Base-by-base conservation (phyloP, 106 monocot genomes). In the Acorus gramineus region DNA sequence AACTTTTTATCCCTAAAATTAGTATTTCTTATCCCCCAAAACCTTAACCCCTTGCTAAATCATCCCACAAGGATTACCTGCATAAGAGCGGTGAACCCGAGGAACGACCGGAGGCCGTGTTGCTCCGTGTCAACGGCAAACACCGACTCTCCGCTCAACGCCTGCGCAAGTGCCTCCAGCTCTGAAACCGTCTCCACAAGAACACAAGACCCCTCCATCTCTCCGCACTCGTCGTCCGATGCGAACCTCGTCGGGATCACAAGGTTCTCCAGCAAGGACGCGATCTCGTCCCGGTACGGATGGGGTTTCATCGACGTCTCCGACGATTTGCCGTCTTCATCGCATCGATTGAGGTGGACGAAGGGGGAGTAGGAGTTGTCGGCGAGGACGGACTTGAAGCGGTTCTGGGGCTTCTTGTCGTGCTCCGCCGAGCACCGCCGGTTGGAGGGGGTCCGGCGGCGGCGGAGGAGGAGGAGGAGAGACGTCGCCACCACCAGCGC, bases 91-190 rank as follows among this genome's bases (percentile, higher is more conserved):
- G 95, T 87, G 71, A 82, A 96, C 46, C 95, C 95, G 59, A 87
- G 78, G 63, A 87, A 96, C 44, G 95, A 96, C 3, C 80, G 82
- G n/a, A 87, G 45, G 73, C 84, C 90, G 71, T 96, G 95, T 62
- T 96, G 95, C 64, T 96, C 95, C 7, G 90, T 96, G 69, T 96
- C 95, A 59, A 90, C 87, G 69, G 85, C 82, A 81, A 96, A 95
- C 14, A 65, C 78, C 48, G 50, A 51, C 65, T 85, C 86, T 47
- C 74, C 71, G 51, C 64, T 80, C 59, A 95, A 58, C 48, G 79
- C 54, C 12, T 53, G 57, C 7, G 74, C 82, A 58, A 95, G 74
- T 3, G 55, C 53, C 57, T 90, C 72, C 51, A 95, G 59, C 42
- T 90, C 67, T 5, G 76, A 52, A 52, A 78, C 56, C n/a, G 90